Conservation (phyloP, 257 asterid genomes). For the Nicotiana tabacum region DNA sequence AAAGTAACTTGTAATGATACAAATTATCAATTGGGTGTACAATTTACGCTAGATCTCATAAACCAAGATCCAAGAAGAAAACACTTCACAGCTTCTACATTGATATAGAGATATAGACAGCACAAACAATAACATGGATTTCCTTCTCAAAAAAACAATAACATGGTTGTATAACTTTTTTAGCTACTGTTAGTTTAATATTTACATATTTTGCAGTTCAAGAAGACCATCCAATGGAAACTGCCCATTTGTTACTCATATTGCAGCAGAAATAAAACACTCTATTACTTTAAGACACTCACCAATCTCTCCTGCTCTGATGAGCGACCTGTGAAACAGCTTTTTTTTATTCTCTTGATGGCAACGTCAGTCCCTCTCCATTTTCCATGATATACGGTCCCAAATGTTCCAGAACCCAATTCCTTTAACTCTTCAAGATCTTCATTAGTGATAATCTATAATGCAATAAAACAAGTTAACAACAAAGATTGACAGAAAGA, state of each 20-base stretch:
- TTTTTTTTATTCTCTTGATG: conserved; percentile 79
- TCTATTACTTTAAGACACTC: conserved; percentile 14
- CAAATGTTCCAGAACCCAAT: conserved; percentile 93
- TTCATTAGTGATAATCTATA: conserved; percentile 61
- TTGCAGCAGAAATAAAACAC: neutral
- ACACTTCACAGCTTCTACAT: neutral
- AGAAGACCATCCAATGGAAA: neutral
- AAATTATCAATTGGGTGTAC: neutral
- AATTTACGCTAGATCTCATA: neutral
- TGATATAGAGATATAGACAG: neutral
- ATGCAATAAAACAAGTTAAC: conserved; percentile 9
- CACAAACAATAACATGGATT: neutral
- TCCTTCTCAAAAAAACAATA: neutral
- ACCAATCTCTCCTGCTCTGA: conserved; percentile 87
- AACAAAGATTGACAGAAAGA: neutral
- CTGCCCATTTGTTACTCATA: neutral
- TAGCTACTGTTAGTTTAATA: neutral
- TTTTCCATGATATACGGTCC: conserved; percentile 94
- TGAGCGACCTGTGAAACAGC: conserved; percentile 79
- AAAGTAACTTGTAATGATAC: neutral
- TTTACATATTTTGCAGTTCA: neutral
- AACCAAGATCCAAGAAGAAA: neutral
- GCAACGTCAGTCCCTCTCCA: conserved; percentile 98
- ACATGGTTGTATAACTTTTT: neutral
- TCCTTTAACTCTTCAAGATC: conserved; percentile 95